A percentile compares a stretch with the other conserved stretches of the same genome.
These are phyloP conservation scores for Corynespora cassiicola DNA, from an alignment of 2,329 filamentous ascomycete genomes.

Conservation along the genomic window DNA sequence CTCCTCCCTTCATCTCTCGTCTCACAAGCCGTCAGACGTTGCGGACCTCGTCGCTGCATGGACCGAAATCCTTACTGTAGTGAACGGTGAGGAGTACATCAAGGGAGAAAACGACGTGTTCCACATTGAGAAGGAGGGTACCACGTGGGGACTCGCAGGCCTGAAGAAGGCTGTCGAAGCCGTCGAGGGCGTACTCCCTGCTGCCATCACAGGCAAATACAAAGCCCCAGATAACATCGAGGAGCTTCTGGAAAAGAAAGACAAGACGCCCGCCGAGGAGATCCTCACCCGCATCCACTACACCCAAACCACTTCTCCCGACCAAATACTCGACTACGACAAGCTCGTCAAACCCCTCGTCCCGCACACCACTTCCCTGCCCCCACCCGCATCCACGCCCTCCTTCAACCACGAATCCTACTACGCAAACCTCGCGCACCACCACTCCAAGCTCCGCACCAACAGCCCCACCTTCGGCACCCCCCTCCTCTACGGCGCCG, in stretches of 20 bases:
- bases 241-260: conserved; percentile 14
- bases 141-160: conserved; percentile 42
- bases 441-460: conserved; percentile 64
- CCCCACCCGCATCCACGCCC: conserved; percentile 76
- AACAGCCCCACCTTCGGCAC: conserved; percentile 74
- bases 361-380: conserved; percentile 72
- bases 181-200: conserved; percentile 34
- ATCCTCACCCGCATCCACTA: conserved; percentile 37
- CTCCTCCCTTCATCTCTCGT: conserved; percentile 82
- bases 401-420: conserved; percentile 85
- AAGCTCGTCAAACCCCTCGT: conserved; percentile 76
- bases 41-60: conserved; percentile 70
- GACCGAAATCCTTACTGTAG: conserved; percentile 70
- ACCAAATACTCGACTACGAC: conserved; percentile 76
- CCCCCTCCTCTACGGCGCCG: conserved; percentile 83
- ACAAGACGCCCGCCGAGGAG: conserved; percentile 33
- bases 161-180: conserved; percentile 43
- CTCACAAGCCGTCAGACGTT: conserved; percentile 69
- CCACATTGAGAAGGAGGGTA: conserved; percentile 71
- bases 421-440: conserved; percentile 73
- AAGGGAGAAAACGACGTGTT: conserved; percentile 85
- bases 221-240: conserved; percentile 20
- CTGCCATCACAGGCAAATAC: conserved; percentile 31
- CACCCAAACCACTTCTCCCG: conserved; percentile 43
- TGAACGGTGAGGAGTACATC: conserved; percentile 74